phyloP scores from a whole-genome alignment of 1,284 basidiomycete species.

The Pascua sp. region DNA sequence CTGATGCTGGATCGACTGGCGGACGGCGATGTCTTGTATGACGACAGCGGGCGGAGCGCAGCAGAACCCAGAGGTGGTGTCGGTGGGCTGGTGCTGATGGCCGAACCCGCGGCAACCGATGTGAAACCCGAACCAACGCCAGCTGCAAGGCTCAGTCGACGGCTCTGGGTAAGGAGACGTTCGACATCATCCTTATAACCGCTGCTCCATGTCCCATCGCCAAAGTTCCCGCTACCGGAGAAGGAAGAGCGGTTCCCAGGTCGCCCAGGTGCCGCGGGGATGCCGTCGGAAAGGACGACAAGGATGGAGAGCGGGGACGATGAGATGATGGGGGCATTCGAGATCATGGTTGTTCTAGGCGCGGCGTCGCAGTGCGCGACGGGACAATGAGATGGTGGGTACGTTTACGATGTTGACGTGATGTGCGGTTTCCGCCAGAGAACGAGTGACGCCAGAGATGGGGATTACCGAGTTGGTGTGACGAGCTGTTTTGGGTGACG shows the following conservation, averaged over 20 bases:
- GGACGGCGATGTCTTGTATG: no score
- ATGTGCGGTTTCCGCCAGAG: not conserved
- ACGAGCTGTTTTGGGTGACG: not conserved
- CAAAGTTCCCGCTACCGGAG: no score
- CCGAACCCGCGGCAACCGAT: no score
- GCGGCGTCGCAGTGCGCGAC: not conserved
- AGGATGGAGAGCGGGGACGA: conserved; percentile 26
- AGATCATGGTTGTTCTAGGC: not conserved
- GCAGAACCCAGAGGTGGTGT: no score
- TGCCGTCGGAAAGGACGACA: conserved; percentile 32
- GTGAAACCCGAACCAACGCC: conserved; percentile 28
- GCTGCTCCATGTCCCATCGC: conserved; percentile 1
- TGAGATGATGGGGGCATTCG: not conserved
- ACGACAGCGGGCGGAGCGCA: no score
- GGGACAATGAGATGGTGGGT: not conserved
- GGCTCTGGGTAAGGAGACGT: conserved; percentile 16
- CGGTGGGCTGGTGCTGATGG: no score
- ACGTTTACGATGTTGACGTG: not conserved
- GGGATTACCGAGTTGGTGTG: not conserved
- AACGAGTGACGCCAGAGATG: not conserved
- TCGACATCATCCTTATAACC: conserved; percentile 6
- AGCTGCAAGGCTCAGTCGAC: conserved; percentile 37
- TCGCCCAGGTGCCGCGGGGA: conserved; percentile 3
- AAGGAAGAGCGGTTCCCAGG: no score
- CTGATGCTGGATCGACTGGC: no score